Evolutionary conservation across 305 asterid species (phyloP), one percentile per base, ranked within the genome.

Genomic region (Andrographis paniculata): DNA sequence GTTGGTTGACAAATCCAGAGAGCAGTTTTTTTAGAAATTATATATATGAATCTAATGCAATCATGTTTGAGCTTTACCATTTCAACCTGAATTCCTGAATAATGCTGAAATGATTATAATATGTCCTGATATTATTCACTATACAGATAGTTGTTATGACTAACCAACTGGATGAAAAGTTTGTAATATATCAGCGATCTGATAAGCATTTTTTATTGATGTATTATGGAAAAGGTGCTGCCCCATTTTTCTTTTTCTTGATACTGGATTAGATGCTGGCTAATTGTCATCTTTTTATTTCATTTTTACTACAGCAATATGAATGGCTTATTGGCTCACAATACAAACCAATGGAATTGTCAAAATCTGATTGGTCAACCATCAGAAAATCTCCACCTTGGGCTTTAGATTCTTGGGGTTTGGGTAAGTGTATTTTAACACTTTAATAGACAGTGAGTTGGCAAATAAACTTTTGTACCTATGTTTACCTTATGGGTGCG

Each of bases 371-470:
- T 62, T 92, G 99, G 99, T 60, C 74, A 45, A 50, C 84, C 60
- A 67, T 92, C 62, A 83, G 95, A 73, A 87, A 79, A 50, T 84
- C 95, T 62, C 94, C 96, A 43, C 87, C 94, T 38, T 92, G 96
- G 96, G 73, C 95, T 42, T 48, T 84, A 67, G 99, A 92, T 84
- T 87, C 99, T 13, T 92, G 99, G 99, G 99, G 99, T 53, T 56
- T 92, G 75, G 99, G 95, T 92, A 70, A 75, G 95, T 67, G 23
- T 52, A 38, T 56, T 56, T 45, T 28, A 47, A 49, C 47, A 37
- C 42, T n/a, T 37, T 33, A 13, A 10, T 9, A 2, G 4, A 7
- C n/a, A 2, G 38, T 7, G 13, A 6, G 14, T n/a, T n/a, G n/a
- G n/a, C n/a, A n/a, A n/a, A n/a, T n/a, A n/a, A n/a, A n/a, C n/a